These are phyloP conservation scores for Phytophthora hibernalis DNA, from an alignment of 352 stramenopile genomes.

Conservation along the genomic window DNA sequence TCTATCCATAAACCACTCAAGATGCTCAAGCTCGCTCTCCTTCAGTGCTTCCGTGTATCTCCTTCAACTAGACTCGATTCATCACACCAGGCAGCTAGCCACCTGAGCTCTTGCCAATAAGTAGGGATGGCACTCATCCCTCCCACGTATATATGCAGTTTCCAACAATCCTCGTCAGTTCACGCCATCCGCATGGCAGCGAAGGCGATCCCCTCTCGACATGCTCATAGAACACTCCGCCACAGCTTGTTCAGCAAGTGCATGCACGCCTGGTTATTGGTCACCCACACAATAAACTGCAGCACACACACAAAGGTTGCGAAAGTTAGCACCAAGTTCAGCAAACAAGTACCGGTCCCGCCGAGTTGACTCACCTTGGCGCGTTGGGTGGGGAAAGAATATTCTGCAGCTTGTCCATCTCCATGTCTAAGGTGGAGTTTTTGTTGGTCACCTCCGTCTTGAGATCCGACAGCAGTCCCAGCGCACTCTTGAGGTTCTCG, in stretches of 20 bases:
- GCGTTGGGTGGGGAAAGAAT: slow-evolving; percentile 94
- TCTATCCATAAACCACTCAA: slow-evolving; percentile 33
- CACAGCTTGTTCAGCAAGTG: slow-evolving; percentile 97
- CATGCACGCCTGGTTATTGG: slow-evolving; percentile 96
- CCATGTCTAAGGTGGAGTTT: slow-evolving; percentile 92
- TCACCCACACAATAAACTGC: slow-evolving; percentile 96
- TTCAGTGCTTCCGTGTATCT: slow-evolving; percentile 19
- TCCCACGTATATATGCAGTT: slow-evolving; percentile 41
- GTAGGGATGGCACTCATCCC: slow-evolving; percentile 10
- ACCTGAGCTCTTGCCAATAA: slow-evolving; percentile 19
- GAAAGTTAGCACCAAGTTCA: slow-evolving; percentile 18
- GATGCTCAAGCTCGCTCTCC: slow-evolving; percentile 10
- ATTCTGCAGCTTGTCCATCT: slow-evolving; percentile 95
- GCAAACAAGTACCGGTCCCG: background rate
- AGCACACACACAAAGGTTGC: slow-evolving; percentile 14
- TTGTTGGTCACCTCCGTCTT: slow-evolving; percentile 90
- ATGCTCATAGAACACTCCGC: slow-evolving; percentile 86
- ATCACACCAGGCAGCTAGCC: slow-evolving; percentile 18
- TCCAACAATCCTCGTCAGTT: slow-evolving; percentile 30
- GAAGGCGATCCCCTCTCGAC: slow-evolving; percentile 7
- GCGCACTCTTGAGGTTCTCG: slow-evolving; percentile 88
- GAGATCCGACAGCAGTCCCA: slow-evolving; percentile 90
- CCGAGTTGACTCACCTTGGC: slow-evolving; percentile 70
- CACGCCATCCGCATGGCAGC: slow-evolving; percentile 9
- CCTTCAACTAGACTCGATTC: slow-evolving; percentile 22